Conservation (phyloP, 23 red algal genomes). For the Cyanidioschyzon merolae region DNA sequence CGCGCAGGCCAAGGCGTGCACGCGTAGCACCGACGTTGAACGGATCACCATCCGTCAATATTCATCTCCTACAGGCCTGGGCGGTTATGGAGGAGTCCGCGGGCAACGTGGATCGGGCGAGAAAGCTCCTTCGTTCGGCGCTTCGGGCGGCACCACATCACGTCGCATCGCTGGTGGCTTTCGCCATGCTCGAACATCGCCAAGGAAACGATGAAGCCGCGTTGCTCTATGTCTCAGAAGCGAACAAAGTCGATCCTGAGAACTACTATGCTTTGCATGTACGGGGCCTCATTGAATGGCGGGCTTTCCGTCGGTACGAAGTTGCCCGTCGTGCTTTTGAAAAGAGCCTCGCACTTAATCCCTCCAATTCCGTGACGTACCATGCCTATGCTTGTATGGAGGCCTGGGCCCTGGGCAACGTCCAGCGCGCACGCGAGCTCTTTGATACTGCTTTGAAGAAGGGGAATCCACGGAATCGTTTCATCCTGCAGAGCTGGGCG, state of each 20-base stretch:
- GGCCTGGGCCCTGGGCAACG: conserved; percentile 20
- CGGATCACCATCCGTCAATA: neutral
- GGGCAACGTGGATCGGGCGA: conserved; percentile 27
- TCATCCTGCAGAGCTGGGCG: conserved; percentile 41
- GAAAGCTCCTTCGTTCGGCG: conserved; percentile 31
- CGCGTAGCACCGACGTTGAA: neutral
- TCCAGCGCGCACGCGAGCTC: conserved; percentile 28
- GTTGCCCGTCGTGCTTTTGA: conserved; percentile 32
- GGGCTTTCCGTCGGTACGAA: neutral
- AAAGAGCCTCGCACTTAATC: conserved; percentile 25
- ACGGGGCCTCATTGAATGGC: conserved; percentile 40
- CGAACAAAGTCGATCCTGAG: conserved; percentile 22
- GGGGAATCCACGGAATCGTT: conserved; percentile 31
- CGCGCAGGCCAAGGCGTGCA: neutral
- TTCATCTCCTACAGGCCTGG: conserved; percentile 83
- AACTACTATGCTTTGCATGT: conserved; percentile 64
- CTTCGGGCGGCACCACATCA: conserved; percentile 30
- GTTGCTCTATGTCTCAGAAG: conserved; percentile 18
- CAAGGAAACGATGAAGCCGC: conserved; percentile 26
- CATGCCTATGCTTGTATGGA: conserved; percentile 51
- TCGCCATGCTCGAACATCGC: conserved; percentile 44
- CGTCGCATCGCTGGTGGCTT: conserved; percentile 55
- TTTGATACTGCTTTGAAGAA: conserved; percentile 35
- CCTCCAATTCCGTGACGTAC: conserved; percentile 52
- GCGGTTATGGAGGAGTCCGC: conserved; percentile 55